phyloP scores from a whole-genome alignment of 495 filamentous ascomycete genomes.

The Apodospora peruviana region DNA sequence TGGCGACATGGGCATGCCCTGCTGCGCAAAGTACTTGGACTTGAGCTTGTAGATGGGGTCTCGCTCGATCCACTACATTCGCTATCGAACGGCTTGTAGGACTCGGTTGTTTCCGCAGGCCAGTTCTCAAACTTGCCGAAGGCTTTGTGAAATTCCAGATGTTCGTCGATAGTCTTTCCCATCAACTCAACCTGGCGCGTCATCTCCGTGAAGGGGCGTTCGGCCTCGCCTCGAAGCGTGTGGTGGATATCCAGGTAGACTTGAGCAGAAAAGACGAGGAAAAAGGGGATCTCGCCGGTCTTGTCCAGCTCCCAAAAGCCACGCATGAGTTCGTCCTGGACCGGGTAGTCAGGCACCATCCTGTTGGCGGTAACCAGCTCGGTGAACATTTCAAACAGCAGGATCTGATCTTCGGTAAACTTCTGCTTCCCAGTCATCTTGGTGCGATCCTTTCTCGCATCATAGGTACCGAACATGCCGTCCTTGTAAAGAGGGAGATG shows the following conservation, averaged over 20 bases:
- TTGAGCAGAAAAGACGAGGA: constrained; percentile 33
- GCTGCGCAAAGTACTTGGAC: not conserved
- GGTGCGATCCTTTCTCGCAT: constrained; percentile 22
- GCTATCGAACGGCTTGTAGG: constrained; percentile 11
- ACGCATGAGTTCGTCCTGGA: constrained; percentile 34
- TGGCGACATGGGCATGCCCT: not conserved
- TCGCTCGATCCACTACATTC: constrained; percentile 13
- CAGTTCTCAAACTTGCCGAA: constrained; percentile 27
- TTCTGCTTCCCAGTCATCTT: constrained; percentile 21
- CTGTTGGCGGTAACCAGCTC: constrained; percentile 20
- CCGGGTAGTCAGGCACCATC: constrained; percentile 9
- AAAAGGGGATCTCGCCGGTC: constrained; percentile 20
- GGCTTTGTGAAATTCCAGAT: constrained; percentile 29
- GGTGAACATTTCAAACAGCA: constrained; percentile 26
- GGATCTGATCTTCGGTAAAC: constrained; percentile 24
- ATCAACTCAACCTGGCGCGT: no score
- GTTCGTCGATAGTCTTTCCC: constrained; percentile 18
- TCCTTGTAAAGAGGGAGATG: constrained; percentile 23
- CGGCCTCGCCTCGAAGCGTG: constrained; percentile 18
- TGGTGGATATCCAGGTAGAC: constrained; percentile 38
- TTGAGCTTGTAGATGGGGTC: constrained; percentile 12
- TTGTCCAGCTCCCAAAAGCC: constrained; percentile 21
- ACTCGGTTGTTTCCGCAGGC: constrained; percentile 23
- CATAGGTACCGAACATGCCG: constrained; percentile 24
- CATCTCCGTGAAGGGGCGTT: no score